Base-by-base conservation (phyloP, 768 basidiomycete genomes). In the Boletus subcaerulescens region DNA sequence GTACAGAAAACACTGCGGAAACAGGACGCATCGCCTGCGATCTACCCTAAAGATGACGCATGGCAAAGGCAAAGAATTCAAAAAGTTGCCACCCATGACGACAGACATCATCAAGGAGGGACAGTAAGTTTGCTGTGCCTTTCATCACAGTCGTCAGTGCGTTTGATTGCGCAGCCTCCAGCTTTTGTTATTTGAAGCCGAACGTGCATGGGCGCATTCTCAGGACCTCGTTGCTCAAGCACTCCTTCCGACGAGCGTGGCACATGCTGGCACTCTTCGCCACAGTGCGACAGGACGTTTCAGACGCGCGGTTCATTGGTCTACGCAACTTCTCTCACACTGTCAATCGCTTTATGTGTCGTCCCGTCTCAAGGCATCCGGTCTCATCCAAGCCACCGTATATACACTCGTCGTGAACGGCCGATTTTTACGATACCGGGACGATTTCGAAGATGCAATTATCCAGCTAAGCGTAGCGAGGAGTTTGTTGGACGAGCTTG, bases 1-100 rank as follows among this genome's bases (percentile, higher is more conserved):
- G 48, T 98, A 98, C 74, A 92, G 94, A 62, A 93, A 93, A 62
- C 94, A 98, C 65, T 96, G 93, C 68, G 85, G 89, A 7, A 93
- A 93, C 68, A 85, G 91, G 64, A 89, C 94, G 0, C 93, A 94
- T 72, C 85, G 91, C 46, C 76, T 97, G 39, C 84, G 94, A 58
- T 91, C 90, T 29, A 79, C 84, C 1, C 80, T 94, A 46, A 93
- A 90, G 66, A 81, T 86, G 76, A 91, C 89, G 17, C 91, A 94
- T 62, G 92, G 93, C 31, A 91, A 89, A 66, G 91, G 91, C 22
- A 86, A 86, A 61, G 91, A 93, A 45, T 98, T 92, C 79, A 96
- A 93, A 75, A 91, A 89, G 63, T 67, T 87, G 22, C 83, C 91
- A 9, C 71, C 82, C 5, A 65, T 94, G 47, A 82, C 79, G 18